Evolutionary conservation across 805 yeast genomes (phyloP), one percentile per base, ranked within the genome.

Genomic region (Candida insectalens): DNA sequence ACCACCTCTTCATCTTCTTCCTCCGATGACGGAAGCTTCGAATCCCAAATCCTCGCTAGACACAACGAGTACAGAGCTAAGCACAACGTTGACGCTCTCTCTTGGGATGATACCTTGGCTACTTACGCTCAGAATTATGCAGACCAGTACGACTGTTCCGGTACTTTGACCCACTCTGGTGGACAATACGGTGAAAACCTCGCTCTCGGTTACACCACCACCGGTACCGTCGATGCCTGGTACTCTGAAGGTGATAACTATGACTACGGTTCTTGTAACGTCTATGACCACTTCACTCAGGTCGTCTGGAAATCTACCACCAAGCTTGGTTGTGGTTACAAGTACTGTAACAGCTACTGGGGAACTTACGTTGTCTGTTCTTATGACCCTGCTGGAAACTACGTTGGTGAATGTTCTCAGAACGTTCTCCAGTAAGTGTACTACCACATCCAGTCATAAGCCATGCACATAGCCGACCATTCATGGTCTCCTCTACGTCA

Each of bases 371-470:
- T 80, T 36, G 71, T 82, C 41, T 85, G 95, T 57, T 74, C 78
- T 34, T 85, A 87, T 56, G 64, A 71, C 50, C 78, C 87, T 22
- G 76, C 87, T 22, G 95, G 95, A 46, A 85, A 85, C 62, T 57
- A 64, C 36, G 64, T 47, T 74, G 51, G 83, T 34, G 51, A 64
- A 36, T 64, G 60, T 41, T 44, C 42, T 15, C 32, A 44, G 3
- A 61, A 65, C 34, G 72, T 66, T 29, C 36, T 43, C 10, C 45
- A 57, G 7, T 36, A 43, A 9, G 34, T 33, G 19, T 48, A 19
- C 36, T 21, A 21, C 25, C 8, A n/a, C 15, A 6, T 25, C 14
- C 13, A 5, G 21, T 29, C 14, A n/a, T n/a, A n/a, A n/a, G n/a
- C n/a, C n/a, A n/a, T n/a, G n/a, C n/a, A n/a, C n/a, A n/a, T n/a